Evolutionary conservation across 176 grass and related monocot genomes (phyloP), one percentile per base, ranked within the genome.

Genomic region (Zizania latifolia): DNA sequence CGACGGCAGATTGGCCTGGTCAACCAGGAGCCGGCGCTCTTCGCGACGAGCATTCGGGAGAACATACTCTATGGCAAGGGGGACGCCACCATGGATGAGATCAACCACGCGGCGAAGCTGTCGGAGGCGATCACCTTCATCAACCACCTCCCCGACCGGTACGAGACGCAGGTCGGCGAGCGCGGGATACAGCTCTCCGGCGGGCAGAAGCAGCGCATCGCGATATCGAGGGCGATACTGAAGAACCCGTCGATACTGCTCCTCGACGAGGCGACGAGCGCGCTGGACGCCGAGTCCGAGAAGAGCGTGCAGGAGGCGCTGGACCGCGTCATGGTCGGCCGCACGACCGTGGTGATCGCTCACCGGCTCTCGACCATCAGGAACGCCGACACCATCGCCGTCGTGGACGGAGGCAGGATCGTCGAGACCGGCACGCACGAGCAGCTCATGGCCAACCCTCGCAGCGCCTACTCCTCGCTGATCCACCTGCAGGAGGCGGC

Each of bases 11-110:
- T 98, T 24, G 94, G 94, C 34, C 78, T 98, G 59, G 94, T 98
- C 16, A 98, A 92, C 34, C 94, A 98, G 86, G 94, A 98, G 67
- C 94, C 94, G 15, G 94, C 89, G 2, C 84, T 98, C n/a, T 98
- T 98, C 61, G 94, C 91, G 33, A 98, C 94, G 2, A 98, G 91
- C 83, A 98, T 98, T 75, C 81, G 88, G 8, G 91, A 98, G 77
- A 98, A 98, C 89, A 98, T 98, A 36, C 87, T 98, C 26, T 94
- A 98, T 53, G 94, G 94, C 26, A 98, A 98, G 68, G 89, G 84
- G 6, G 82, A 86, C 50, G 91, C 94, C 43, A 92, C 84, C 3
- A 17, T 69, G 26, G 89, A 94, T 5, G 94, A 98, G 23, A 81
- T 98, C 33, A n/a, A 86, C 35, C 86, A 89, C 55, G 91, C 91